Evolutionary conservation across 306 rosid species (phyloP).

Genomic region (Medicago lupulina): DNA sequence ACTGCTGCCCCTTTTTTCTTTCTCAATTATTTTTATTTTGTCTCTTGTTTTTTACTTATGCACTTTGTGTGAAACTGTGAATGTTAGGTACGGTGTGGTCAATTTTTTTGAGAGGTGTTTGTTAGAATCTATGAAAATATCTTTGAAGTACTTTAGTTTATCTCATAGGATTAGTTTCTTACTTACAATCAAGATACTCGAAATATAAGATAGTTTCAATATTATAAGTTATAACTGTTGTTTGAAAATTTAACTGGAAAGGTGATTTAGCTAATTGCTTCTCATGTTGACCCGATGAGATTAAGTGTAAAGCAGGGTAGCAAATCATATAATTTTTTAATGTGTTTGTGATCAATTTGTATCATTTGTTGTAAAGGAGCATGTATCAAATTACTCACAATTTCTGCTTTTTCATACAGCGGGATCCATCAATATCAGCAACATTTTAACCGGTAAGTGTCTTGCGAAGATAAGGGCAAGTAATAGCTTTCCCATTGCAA

Average conservation of each 20-base stretch:
- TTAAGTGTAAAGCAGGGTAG: no score
- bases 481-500: constrained; percentile 55
- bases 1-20: not conserved
- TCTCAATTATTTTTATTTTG: not conserved
- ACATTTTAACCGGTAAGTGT: constrained; percentile 91
- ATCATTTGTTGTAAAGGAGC: constrained; percentile 10
- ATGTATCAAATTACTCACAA: constrained; percentile 23
- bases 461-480: constrained; percentile 82
- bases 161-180: no score
- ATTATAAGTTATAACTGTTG: not conserved
- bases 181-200: not conserved
- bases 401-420: constrained; percentile 57
- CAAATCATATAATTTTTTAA: not conserved
- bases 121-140: not conserved
- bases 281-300: constrained; percentile 19
- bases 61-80: constrained; percentile 20
- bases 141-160: not conserved
- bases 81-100: not conserved
- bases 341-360: constrained; percentile 14
- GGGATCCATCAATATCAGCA: constrained; percentile 94
- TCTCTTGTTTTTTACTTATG: not conserved
- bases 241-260: constrained; percentile 29
- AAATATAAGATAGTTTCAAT: not conserved
- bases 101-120: constrained; percentile 3
- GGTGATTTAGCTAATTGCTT: constrained; percentile 5